A percentile compares a stretch with the other conserved stretches of the same genome.
Evolutionary conservation across 1,139 yeast species (phyloP).

Genomic region (Nakaseomyces sp.): DNA sequence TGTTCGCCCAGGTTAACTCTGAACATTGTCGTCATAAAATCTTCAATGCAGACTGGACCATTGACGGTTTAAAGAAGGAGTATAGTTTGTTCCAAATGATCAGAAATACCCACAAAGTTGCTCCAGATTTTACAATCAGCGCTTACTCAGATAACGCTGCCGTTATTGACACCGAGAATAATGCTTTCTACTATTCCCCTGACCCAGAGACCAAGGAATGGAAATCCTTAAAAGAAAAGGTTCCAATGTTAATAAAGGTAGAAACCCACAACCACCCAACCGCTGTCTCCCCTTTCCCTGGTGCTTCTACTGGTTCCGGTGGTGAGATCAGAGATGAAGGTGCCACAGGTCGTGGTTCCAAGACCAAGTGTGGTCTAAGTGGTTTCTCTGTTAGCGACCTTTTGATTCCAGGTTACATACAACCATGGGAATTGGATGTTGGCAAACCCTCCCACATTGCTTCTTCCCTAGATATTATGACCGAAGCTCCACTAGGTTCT

Average conservation of each 20-base stretch:
- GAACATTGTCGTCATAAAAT: constrained; percentile 99
- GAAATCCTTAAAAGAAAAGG: constrained; percentile 64
- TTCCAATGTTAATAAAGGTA: constrained; percentile 86
- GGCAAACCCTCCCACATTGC: constrained; percentile 95
- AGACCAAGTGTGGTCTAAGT: constrained; percentile 90
- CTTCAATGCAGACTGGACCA: constrained; percentile 97
- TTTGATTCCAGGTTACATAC: constrained; percentile 71
- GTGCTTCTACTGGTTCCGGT: constrained; percentile 99
- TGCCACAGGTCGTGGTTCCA: constrained; percentile 98
- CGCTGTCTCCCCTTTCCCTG: constrained; percentile 97
- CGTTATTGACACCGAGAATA: constrained; percentile 73
- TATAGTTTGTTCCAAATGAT: constrained; percentile 86
- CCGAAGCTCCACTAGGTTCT: constrained; percentile 95
- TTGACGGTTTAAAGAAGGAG: constrained; percentile 72
- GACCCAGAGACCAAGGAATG: constrained; percentile 64
- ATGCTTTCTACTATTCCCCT: constrained; percentile 71
- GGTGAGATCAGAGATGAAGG: constrained; percentile 99
- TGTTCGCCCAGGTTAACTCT: constrained; percentile 99
- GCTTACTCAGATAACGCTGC: constrained; percentile 99
- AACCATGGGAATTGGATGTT: constrained; percentile 86
- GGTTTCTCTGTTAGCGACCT: constrained; percentile 92
- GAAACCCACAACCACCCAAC: constrained; percentile 99
- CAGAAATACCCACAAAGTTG: constrained; percentile 77
- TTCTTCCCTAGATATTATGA: constrained; percentile 85
- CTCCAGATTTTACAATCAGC: constrained; percentile 77